Evolutionary conservation across 306 rosid genomes (phyloP).

Genomic region (Luffa aegyptiaca): DNA sequence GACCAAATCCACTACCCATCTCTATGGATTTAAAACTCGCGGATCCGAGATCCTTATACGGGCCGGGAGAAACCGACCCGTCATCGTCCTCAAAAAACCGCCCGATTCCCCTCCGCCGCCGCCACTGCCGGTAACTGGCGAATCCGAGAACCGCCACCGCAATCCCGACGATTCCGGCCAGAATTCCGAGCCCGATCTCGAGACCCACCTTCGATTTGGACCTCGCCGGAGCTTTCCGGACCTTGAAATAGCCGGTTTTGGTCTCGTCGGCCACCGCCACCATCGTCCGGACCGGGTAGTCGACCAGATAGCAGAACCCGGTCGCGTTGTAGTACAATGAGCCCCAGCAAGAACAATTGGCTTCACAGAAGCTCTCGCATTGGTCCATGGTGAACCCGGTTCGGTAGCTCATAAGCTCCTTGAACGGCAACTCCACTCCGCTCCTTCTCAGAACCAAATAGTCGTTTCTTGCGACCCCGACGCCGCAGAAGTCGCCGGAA

Average conservation of each 20-base stretch:
- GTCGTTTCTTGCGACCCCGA: conserved; percentile 11
- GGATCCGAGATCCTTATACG: conserved; percentile 70
- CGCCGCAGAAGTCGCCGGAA: conserved; percentile 37
- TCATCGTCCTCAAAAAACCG: conserved; percentile 25
- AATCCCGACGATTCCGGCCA: conserved; percentile 2
- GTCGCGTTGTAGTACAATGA: conserved; percentile 42
- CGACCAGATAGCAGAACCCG: conserved; percentile 61
- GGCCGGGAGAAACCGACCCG: conserved; percentile 53
- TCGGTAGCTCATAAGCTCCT: conserved; percentile 30
- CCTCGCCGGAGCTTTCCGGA: conserved; percentile 24
- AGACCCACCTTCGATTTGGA: conserved; percentile 13
- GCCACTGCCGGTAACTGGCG: conserved; percentile 25
- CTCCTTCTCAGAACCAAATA: conserved; percentile 36
- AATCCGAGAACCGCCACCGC: conserved; percentile 21
- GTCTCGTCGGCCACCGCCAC: conserved; percentile 39
- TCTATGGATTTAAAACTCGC: conserved; percentile 66
- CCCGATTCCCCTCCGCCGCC: conserved; percentile 5
- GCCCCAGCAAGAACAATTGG: conserved; percentile 80
- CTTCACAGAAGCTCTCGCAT: conserved; percentile 51
- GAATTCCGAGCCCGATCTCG: conserved; percentile 21
- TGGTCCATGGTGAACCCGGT: conserved; percentile 37
- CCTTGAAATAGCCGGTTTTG: conserved; percentile 73
- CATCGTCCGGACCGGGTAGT: conserved; percentile 50
- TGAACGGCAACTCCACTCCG: conserved; percentile 59
- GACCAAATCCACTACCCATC: conserved; percentile 21